Evolutionary conservation across 2,329 filamentous ascomycete genomes (phyloP).

Genomic region (Aspergillus ochraceus): DNA sequence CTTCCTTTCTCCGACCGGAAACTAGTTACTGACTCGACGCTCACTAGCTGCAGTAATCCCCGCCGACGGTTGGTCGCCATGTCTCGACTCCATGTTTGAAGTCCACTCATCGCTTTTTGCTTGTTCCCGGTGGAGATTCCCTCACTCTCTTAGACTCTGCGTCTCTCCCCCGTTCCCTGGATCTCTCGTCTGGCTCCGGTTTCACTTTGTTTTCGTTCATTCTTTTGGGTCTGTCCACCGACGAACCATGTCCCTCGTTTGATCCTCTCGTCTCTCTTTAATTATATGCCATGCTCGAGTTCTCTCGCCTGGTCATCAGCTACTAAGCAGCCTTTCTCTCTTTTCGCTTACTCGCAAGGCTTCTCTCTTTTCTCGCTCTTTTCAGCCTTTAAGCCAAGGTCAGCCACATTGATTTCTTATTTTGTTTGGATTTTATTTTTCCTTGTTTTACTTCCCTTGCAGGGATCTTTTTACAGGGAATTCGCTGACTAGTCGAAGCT

Average conservation of each 20-base stretch:
- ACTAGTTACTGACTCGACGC: not conserved
- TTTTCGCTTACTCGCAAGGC: not conserved
- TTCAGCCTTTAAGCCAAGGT: not conserved
- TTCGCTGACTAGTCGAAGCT: not conserved
- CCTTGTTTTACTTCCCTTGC: not conserved
- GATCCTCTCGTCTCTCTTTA: conserved; percentile 5
- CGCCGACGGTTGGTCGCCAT: not conserved
- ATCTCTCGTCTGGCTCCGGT: not conserved
- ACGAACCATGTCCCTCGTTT: conserved; percentile 1
- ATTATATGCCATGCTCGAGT: not conserved
- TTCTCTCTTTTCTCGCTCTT: not conserved
- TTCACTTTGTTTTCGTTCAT: not conserved
- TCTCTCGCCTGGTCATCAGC: not conserved
- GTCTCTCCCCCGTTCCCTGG: conserved; percentile 12
- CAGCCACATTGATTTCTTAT: not conserved
- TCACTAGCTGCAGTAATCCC: not conserved
- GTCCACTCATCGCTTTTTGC: not conserved
- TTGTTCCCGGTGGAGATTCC: not conserved
- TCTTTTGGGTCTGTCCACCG: not conserved
- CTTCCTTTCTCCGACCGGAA: not conserved
- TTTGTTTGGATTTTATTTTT: no score
- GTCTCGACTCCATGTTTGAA: not conserved
- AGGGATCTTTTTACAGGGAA: not conserved
- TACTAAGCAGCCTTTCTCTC: not conserved
- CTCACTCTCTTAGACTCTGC: conserved; percentile 3